A percentile compares a stretch with the other conserved stretches of the same genome.
These are phyloP conservation scores for Trebouxiophyceae sp. DNA, from an alignment of 163 green algal species.

Conservation along the genomic window DNA sequence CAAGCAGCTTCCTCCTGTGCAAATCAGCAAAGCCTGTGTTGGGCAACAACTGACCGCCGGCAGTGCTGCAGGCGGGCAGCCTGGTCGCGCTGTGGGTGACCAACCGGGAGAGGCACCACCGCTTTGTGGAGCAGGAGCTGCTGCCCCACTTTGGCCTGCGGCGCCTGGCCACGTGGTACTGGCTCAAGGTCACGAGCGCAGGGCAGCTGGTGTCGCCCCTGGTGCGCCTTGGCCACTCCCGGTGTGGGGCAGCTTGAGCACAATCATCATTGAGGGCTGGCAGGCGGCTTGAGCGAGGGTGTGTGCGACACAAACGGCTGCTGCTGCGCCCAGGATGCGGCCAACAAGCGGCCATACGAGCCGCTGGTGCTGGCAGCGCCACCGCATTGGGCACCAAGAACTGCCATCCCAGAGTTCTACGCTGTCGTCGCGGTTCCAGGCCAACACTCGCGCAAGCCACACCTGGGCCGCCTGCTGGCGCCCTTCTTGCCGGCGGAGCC, in stretches of 20 bases:
- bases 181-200: conserved; percentile 48
- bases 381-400: neutral
- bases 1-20: conserved; percentile 1
- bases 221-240: conserved; percentile 20
- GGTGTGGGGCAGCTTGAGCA: too few species aligned
- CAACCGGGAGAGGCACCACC: conserved; percentile 55
- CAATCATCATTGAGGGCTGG: too few species aligned
- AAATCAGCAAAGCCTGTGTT: neutral
- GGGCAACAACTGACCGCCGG: neutral
- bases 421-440: conserved; percentile 42
- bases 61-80: conserved; percentile 13
- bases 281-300: neutral
- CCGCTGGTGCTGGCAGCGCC: conserved; percentile 38
- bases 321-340: conserved; percentile 10
- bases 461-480: conserved; percentile 38
- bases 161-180: conserved; percentile 58
- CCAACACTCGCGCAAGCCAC: conserved; percentile 63
- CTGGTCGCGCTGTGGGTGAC: conserved; percentile 69
- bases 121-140: conserved; percentile 59
- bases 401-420: conserved; percentile 11
- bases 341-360: conserved; percentile 61
- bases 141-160: conserved; percentile 54
- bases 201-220: conserved; percentile 18
- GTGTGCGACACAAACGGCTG: neutral
- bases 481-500: conserved; percentile 12